Evolutionary conservation across 495 filamentous ascomycete species (phyloP).

Genomic region (Penicillium desertorum): DNA sequence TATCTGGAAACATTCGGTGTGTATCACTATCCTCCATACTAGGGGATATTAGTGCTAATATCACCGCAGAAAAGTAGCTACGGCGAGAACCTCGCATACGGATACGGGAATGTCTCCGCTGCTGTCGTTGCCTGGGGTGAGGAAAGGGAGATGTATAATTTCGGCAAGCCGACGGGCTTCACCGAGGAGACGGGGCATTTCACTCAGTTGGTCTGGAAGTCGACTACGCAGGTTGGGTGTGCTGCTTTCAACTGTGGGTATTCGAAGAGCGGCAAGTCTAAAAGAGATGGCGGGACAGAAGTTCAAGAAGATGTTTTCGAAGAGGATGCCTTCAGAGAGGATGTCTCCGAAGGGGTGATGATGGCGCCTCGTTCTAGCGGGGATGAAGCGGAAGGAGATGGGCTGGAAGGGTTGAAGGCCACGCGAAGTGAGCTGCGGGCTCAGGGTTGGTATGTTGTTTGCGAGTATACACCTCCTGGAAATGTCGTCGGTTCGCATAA

Average conservation of each 20-base stretch:
- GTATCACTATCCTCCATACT: constrained; percentile 16
- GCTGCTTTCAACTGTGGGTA: constrained; percentile 58
- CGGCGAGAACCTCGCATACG: constrained; percentile 77
- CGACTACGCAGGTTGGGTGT: constrained; percentile 69
- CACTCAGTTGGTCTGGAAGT: constrained; percentile 80
- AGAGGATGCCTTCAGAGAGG: neutral
- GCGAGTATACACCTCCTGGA: constrained; percentile 74
- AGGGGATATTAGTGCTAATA: constrained; percentile 7
- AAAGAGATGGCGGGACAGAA: constrained; percentile 6
- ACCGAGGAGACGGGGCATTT: constrained; percentile 74
- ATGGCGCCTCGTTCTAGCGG: constrained; percentile 1
- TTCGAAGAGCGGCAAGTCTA: constrained; percentile 4
- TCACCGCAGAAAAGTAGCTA: constrained; percentile 56
- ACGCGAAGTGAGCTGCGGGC: constrained; percentile 21
- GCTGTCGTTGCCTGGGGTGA: constrained; percentile 67
- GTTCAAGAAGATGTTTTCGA: neutral
- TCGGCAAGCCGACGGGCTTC: constrained; percentile 53
- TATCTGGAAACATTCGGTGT: constrained; percentile 61
- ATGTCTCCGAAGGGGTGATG: neutral
- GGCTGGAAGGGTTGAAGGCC: neutral
- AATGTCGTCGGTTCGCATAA: constrained; percentile 68
- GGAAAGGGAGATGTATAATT: constrained; percentile 63
- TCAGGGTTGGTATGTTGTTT: constrained; percentile 73
- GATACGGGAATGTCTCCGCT: constrained; percentile 58
- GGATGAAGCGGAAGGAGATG: constrained; percentile 12